Conservation (phyloP, 1,284 basidiomycete species). For the Ceratobasidium sp. region DNA sequence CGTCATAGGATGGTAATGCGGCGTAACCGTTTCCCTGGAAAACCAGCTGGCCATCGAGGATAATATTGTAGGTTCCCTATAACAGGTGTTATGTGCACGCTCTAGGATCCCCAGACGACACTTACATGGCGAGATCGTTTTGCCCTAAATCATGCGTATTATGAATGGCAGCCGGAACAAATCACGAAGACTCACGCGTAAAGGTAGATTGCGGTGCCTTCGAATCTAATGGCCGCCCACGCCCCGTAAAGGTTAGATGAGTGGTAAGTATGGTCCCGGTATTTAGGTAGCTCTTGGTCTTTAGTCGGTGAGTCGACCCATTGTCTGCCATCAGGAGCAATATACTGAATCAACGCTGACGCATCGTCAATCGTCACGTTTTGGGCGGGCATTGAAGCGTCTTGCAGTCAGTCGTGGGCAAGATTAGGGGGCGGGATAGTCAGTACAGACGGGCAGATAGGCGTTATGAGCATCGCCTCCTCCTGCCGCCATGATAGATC, state of each 20-base stretch:
- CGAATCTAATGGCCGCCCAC: constrained; percentile 10
- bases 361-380: constrained; percentile 23
- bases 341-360: constrained; percentile 21
- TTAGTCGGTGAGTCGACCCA: constrained; percentile 26
- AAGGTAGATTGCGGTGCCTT: constrained; percentile 14
- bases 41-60: background rate
- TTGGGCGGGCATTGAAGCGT: background rate
- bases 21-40: background rate
- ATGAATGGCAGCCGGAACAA: background rate
- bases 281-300: constrained; percentile 1
- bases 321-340: background rate
- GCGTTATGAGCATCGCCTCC: too few species aligned
- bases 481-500: too few species aligned
- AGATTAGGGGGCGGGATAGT: background rate
- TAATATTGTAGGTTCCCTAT: constrained; percentile 5
- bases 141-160: background rate
- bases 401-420: background rate
- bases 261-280: constrained; percentile 12
- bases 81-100: background rate
- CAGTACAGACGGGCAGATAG: background rate
- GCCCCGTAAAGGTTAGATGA: constrained; percentile 1
- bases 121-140: constrained; percentile 24
- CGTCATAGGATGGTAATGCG: background rate
- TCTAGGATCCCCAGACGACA: background rate
- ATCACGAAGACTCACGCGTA: constrained; percentile 16